Evolutionary conservation across 23 red algal species (phyloP), one percentile per base, ranked within the genome.

Genomic region (Gracilaria gracilis): DNA sequence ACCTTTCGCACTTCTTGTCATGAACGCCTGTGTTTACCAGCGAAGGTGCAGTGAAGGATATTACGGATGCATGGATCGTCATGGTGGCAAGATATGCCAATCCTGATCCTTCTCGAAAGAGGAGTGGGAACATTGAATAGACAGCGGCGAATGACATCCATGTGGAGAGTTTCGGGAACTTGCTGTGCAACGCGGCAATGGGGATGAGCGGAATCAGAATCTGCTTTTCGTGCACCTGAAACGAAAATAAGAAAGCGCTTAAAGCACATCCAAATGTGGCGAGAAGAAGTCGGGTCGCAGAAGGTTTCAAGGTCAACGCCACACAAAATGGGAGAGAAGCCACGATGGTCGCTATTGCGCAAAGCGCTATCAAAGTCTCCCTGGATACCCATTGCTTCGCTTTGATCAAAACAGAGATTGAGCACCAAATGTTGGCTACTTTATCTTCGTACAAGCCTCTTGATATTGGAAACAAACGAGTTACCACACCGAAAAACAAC

Each of bases 181-280:
- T 73, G 36, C 36, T 21, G 13, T 77, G 57, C 5, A 93, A 54
- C 19, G 84, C 28, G 28, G 80, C 53, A n/a, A 97, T 69, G 21
- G 95, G 90, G 40, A 83, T 42, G 16, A 97, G 79, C 47, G 94
- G 86, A 37, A 96, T 74, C 35, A 99, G 92, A 40, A 99, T 92
- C 47, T 99, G 97, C 84, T 99, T 99, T 53, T 99, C 97, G 79
- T 99, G 97, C 31, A 99, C 97, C 42, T 99, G 97, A 82, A 84
- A 99, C 12, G 91, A 81, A 39, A 96, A 96, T 44, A 99, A 81
- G 57, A 78, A 99, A 39, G 87, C 90, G 37, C 73, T 77, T 32
- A 96, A 67, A 33, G 97, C 48, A 37, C 87, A 95, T 39, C 91
- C 95, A 39, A 83, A 67, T 25, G 78, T 48, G n/a, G 90, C 78